Evolutionary conservation across 1,284 basidiomycete species (phyloP), one percentile per base, ranked within the genome.

Genomic region (Schizophyllum amplum): DNA sequence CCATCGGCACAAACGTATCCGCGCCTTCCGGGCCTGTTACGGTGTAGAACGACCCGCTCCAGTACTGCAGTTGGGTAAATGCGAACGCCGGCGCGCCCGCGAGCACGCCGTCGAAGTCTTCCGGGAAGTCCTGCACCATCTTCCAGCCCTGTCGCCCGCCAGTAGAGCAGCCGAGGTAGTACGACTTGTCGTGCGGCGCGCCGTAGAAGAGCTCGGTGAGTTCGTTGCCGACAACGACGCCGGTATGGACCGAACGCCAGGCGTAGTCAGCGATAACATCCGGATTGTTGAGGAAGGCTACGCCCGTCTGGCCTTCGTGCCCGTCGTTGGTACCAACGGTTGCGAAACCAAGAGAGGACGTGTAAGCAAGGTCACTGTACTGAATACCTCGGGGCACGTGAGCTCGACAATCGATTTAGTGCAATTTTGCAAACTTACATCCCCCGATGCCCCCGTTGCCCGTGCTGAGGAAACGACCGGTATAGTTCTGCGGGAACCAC

Each of bases 81-180:
- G 65, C 59, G 5, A 60, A 61, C 20, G 65, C 69, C 4, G 71
- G 70, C 13, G 69, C 60, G 1, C 70, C 71, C 1, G 66, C 69
- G 22, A 71, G 13, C n/a, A n/a, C n/a, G n/a, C n/a, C n/a, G n/a
- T n/a, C n/a, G n/a, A n/a, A n/a, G n/a, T n/a, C n/a, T n/a, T 61
- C 61, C 0, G 69, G 69, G 52, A 60, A 64, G 9, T 60, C 52
- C 46, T 63, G 60, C 15, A 63, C 69, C 1, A 61, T 47, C n/a
- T 63, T 60, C 11, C 66, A 58, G 4, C 63, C 67, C 47, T 69
- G 65, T 20, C 64, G 59, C 1, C 69, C 70, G 15, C 70, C 70
- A 0, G 62, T 64, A 17, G 67, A 68, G 58, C 69, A 70, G 20
- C 70, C 71, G 47, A 64, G 22, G 51, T 62, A 68, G 53, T 69